Percentiles rank a stretch among this genome's conserved stretches.
Conservation (phyloP, 768 basidiomycete genomes). For the Phlebiopsis gigantea region DNA sequence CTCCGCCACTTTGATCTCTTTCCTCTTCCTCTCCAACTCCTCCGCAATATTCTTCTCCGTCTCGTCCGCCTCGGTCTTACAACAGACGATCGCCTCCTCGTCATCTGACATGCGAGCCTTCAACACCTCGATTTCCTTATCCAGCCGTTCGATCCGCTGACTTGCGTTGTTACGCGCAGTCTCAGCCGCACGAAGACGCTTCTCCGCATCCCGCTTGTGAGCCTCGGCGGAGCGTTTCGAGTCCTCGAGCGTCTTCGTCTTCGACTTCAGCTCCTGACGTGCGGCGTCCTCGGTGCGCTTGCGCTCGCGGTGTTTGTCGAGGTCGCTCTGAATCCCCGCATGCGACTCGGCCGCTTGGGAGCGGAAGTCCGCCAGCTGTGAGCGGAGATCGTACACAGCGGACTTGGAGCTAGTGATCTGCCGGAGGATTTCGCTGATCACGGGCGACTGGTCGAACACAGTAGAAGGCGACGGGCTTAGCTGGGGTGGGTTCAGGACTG, state of each 20-base stretch:
- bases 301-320: slow-evolving; percentile 64
- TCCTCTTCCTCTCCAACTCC: slow-evolving; percentile 41
- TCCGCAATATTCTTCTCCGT: slow-evolving; percentile 25
- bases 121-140: slow-evolving; percentile 54
- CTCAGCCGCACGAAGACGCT: slow-evolving; percentile 71
- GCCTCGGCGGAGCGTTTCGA: slow-evolving; percentile 78
- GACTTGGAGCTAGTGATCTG: slow-evolving; percentile 63
- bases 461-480: slow-evolving; percentile 14
- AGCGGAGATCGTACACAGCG: slow-evolving; percentile 61
- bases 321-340: slow-evolving; percentile 60
- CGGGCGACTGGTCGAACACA: slow-evolving; percentile 54
- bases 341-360: slow-evolving; percentile 52
- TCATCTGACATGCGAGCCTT: slow-evolving; percentile 53
- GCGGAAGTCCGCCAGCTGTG: slow-evolving; percentile 63
- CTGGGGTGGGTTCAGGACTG: slow-evolving; percentile 12
- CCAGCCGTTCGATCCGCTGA: slow-evolving; percentile 52
- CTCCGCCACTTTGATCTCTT: slow-evolving; percentile 61
- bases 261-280: slow-evolving; percentile 73
- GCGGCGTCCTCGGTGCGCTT: slow-evolving; percentile 82
- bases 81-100: slow-evolving; percentile 36
- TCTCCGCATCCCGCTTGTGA: slow-evolving; percentile 80
- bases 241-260: slow-evolving; percentile 85
- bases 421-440: slow-evolving; percentile 68
- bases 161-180: slow-evolving; percentile 56
- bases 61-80: slow-evolving; percentile 19